Conservation (phyloP, 2,329 filamentous ascomycete genomes). For the Fusarium coicis region DNA sequence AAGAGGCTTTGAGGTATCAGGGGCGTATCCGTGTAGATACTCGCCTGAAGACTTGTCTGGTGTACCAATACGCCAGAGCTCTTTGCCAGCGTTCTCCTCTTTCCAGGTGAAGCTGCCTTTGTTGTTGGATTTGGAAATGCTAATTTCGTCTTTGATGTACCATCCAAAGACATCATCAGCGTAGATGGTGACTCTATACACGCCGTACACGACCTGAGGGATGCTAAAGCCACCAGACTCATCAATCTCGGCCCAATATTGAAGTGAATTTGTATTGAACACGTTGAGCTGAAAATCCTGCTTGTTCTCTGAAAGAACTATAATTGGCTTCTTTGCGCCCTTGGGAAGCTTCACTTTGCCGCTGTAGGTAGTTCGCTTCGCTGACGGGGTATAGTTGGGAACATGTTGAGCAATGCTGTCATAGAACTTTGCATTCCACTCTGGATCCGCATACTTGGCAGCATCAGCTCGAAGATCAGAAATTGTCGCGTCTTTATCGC, state of each 20-base stretch:
- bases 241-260: slow-evolving; percentile 69
- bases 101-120: slow-evolving; percentile 8
- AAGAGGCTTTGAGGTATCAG: slow-evolving; percentile 58
- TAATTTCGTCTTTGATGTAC: slow-evolving; percentile 48
- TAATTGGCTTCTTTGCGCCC: slow-evolving; percentile 52
- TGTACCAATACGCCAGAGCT: slow-evolving; percentile 29
- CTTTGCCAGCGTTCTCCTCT: slow-evolving; percentile 25
- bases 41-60: slow-evolving; percentile 68
- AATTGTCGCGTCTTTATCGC: not conserved
- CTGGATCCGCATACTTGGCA: slow-evolving; percentile 16
- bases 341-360: slow-evolving; percentile 31
- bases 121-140: slow-evolving; percentile 48
- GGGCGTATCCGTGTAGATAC: slow-evolving; percentile 65
- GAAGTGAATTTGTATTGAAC: slow-evolving; percentile 61
- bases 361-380: slow-evolving; percentile 13
- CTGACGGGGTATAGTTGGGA: slow-evolving; percentile 19
- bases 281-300: slow-evolving; percentile 53
- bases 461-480: slow-evolving; percentile 26
- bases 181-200: slow-evolving; percentile 32
- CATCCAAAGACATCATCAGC: slow-evolving; percentile 34
- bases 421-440: slow-evolving; percentile 35
- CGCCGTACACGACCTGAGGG: slow-evolving; percentile 24
- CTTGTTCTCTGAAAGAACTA: slow-evolving; percentile 56
- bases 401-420: slow-evolving; percentile 28
- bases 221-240: slow-evolving; percentile 49